These are phyloP conservation scores for Onygenales sp. DNA, from an alignment of 2,329 filamentous ascomycete species.

Conservation along the genomic window DNA sequence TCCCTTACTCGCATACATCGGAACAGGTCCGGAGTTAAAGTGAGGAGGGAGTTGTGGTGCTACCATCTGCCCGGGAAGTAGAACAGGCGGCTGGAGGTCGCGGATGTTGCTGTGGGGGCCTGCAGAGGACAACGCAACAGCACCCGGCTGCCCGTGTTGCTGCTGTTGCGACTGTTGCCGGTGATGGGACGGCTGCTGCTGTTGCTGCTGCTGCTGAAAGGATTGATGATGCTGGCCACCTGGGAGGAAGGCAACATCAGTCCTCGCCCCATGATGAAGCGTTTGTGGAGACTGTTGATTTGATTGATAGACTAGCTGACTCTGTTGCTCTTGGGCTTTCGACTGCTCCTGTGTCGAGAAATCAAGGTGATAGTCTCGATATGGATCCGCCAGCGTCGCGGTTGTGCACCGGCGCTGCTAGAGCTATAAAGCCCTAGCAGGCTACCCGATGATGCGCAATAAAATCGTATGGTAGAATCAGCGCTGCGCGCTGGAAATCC, in stretches of 20 bases:
- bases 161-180: constrained; percentile 22
- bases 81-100: constrained; percentile 23
- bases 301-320: constrained; percentile 54
- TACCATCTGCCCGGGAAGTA: constrained; percentile 25
- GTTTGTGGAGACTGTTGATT: constrained; percentile 27
- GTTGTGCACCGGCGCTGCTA: constrained; percentile 64
- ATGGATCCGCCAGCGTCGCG: constrained; percentile 65
- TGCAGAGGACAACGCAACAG: constrained; percentile 23
- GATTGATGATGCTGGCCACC: constrained; percentile 22
- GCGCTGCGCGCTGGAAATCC: background rate
- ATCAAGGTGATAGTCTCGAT: constrained; percentile 68
- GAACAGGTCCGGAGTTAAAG: constrained; percentile 22
- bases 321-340: constrained; percentile 55
- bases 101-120: constrained; percentile 21
- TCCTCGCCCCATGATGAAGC: constrained; percentile 24
- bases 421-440: constrained; percentile 64
- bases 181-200: constrained; percentile 26
- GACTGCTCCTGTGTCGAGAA: constrained; percentile 61
- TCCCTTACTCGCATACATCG: constrained; percentile 15
- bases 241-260: constrained; percentile 24
- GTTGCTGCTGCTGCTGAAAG: constrained; percentile 28
- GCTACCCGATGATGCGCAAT: constrained; percentile 16
- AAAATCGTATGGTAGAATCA: constrained; percentile 3
- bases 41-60: constrained; percentile 26
- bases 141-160: constrained; percentile 18